Base-by-base conservation (phyloP, 2,329 filamentous ascomycete genomes). In the Cladophialophora psammophila region DNA sequence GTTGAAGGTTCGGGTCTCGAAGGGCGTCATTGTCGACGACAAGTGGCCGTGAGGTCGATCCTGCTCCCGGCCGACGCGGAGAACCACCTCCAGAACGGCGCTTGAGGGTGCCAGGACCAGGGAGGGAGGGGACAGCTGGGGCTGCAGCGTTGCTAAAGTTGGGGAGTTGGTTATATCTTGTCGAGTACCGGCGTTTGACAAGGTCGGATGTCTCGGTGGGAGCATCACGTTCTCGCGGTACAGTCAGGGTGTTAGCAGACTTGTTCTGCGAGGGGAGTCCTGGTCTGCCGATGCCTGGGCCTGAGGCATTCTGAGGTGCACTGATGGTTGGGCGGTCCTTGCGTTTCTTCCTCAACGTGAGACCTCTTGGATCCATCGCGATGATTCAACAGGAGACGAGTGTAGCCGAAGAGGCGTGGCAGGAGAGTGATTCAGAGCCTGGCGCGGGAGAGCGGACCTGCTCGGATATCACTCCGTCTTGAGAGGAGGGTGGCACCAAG, bases 181-280 rank as follows among this genome's bases (percentile, higher is more conserved):
- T 94, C 45, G 95, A 98, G 80, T 98, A 99, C 73, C 95, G 86
- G 73, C 93, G 87, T 82, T 98, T 98, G 66, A 99, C 94, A 62
- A 98, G 84, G 78, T 99, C 94, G 18, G 88, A 87, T 50, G 88
- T 90, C 73, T 73, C 72, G 18, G 70, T 69, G 9, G 67, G 70
- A 0, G 61, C 66, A 65, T 71, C 69, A 77, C 82, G 63, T 80
- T 81, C 64, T 80, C 61, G 66, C 9, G 72, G 66, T 5, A 69
- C 63, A 20, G 80, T 57, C 6, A 72, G 54, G 45, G 80, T 78
- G 62, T 82, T 79, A 72, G 73, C 53, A 72, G 73, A 38, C 75
- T 74, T 72, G 76, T 73, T 63, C 78, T 74, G 76, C 72, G 70
- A 73, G 71, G 79, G 69, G 71, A 66, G 61, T 8, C 59, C 48